Evolutionary conservation across 2,329 filamentous ascomycete species (phyloP).

Genomic region (Pestalotiopsis sp.): DNA sequence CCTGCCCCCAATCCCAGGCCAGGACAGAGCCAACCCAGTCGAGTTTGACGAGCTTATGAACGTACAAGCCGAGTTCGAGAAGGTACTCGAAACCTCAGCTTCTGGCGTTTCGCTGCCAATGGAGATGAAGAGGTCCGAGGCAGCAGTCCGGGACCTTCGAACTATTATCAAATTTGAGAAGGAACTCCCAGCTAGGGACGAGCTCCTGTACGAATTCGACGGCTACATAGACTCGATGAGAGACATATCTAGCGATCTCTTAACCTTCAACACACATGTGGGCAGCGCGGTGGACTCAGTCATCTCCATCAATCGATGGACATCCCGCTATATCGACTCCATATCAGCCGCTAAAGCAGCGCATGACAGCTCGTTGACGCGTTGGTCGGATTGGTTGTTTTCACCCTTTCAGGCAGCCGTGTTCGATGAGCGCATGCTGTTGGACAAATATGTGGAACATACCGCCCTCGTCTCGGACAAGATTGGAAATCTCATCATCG

Average conservation of each 20-base stretch:
- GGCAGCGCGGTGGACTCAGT: constrained; percentile 75
- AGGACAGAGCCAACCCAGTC: constrained; percentile 36
- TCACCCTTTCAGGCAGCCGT: constrained; percentile 66
- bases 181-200: constrained; percentile 66
- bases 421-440: constrained; percentile 63
- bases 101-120: constrained; percentile 70
- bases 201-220: constrained; percentile 76
- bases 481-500: constrained; percentile 67
- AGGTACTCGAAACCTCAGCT: constrained; percentile 70
- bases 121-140: constrained; percentile 79
- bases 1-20: constrained; percentile 25
- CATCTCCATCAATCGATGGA: constrained; percentile 77
- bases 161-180: constrained; percentile 70
- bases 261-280: constrained; percentile 77
- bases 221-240: constrained; percentile 73
- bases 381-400: constrained; percentile 49
- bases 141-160: constrained; percentile 73
- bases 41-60: constrained; percentile 78
- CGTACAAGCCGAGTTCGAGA: constrained; percentile 76
- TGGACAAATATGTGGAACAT: constrained; percentile 77
- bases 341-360: constrained; percentile 46
- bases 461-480: constrained; percentile 71
- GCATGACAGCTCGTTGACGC: constrained; percentile 36
- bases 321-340: constrained; percentile 67
- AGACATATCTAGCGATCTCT: constrained; percentile 67